Evolutionary conservation across 2,329 filamentous ascomycete genomes (phyloP).

Genomic region (Botrytis fabae): DNA sequence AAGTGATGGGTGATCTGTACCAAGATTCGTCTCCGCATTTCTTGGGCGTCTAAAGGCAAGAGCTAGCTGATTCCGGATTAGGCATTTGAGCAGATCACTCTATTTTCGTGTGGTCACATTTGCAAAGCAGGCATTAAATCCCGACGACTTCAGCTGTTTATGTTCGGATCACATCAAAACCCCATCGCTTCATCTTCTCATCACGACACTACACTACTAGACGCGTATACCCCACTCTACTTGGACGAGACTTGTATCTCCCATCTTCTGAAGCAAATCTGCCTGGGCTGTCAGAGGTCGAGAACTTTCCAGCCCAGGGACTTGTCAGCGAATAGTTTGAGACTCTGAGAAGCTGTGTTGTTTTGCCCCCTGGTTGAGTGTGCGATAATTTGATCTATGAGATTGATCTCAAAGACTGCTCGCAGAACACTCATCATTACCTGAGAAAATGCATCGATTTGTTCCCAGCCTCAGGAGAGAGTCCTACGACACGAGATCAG

Average conservation of each 20-base stretch:
- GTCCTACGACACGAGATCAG: background rate
- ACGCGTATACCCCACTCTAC: background rate
- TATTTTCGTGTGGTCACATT: background rate
- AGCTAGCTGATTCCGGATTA: constrained; percentile 14
- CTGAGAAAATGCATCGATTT: background rate
- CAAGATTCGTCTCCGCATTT: constrained; percentile 13
- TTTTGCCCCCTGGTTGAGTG: background rate
- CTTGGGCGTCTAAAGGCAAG: constrained; percentile 3
- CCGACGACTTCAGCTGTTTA: background rate
- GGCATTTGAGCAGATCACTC: background rate
- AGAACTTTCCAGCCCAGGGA: background rate
- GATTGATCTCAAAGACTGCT: background rate
- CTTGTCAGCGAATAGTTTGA: background rate
- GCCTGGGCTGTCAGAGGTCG: background rate
- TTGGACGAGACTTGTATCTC: background rate
- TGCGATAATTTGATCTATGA: background rate
- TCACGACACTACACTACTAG: background rate
- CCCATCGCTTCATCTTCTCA: background rate
- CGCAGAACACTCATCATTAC: background rate
- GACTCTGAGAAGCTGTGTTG: background rate
- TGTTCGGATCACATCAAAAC: background rate
- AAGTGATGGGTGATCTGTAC: constrained; percentile 12
- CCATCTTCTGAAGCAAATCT: background rate
- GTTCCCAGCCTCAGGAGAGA: background rate
- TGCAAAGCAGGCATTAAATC: constrained; percentile 1